Base-by-base conservation (phyloP, 2,329 filamentous ascomycete genomes). In the Nakataea oryzae region DNA sequence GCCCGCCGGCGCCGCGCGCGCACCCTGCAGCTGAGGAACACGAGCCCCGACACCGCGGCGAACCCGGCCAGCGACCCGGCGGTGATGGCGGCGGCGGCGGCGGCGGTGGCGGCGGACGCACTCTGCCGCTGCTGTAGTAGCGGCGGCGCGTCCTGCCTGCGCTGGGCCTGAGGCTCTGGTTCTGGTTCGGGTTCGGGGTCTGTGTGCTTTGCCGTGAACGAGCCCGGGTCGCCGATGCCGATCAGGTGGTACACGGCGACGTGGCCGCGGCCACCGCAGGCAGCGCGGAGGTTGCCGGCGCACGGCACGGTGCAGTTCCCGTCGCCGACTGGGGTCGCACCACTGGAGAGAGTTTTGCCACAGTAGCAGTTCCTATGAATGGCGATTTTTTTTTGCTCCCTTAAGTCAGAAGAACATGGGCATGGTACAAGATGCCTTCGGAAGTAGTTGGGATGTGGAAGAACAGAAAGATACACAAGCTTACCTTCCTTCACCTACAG, bases 401-500 rank as follows among this genome's bases (percentile, higher is more conserved):
- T n/a, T n/a, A n/a, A n/a, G 56, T 28, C 47, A 54, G 47, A 21
- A 17, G 54, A 56, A 13, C n/a, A 30, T 11, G 57, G 24, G 8
- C 17, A n/a, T n/a, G n/a, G n/a, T n/a, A n/a, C n/a, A n/a, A n/a
- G n/a, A n/a, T n/a, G n/a, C n/a, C n/a, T n/a, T n/a, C 2, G 2
- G 21, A 30, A 17, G 30, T 17, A 58, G 27, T n/a, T 14, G 4
- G 17, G 2, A 9, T 27, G 8, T 9, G 8, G n/a, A 28, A 57
- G 21, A 12, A 9, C 28, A 28, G 8, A 58, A n/a, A 8, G 28
- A 58, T 14, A 24, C 9, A n/a, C 21, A 26, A 21, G 21, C 34
- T 54, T 24, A 60, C 58, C 47, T 47, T n/a, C 58, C 58, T 30
- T 60, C 58, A 13, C 58, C 47, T 14, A 60, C 28, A 21, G 58